Percentiles rank a stretch among this genome's conserved stretches.
Conservation (phyloP, 1,284 basidiomycete species). For the Malassezia sp. region DNA sequence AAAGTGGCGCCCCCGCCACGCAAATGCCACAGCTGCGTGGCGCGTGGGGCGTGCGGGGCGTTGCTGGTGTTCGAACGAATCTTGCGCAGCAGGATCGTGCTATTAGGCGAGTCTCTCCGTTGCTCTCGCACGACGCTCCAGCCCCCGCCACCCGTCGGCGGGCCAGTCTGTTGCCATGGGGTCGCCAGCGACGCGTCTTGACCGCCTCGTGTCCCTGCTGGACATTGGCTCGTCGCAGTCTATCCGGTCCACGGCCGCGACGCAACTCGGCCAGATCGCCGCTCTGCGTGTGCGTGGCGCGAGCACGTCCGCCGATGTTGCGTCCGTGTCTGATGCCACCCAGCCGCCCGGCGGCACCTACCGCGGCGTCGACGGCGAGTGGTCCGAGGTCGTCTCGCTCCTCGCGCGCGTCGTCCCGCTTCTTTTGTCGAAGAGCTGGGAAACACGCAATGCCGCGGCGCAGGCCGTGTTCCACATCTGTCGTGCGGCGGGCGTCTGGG, state of each 20-base stretch:
- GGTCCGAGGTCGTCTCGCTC: constrained; percentile 51
- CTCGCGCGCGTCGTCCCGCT: constrained; percentile 65
- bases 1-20: not conserved
- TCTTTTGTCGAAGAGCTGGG: constrained; percentile 72
- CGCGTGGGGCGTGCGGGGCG: no score
- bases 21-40: no score
- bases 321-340: not conserved
- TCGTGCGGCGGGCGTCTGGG: constrained; percentile 69
- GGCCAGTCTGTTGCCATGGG: constrained; percentile 9
- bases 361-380: constrained; percentile 57
- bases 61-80: no score
- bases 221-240: constrained; percentile 78
- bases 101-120: no score
- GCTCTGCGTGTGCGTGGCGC: constrained; percentile 50
- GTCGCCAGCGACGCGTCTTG: constrained; percentile 52
- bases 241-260: constrained; percentile 76
- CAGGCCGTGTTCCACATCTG: constrained; percentile 76
- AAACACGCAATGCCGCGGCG: constrained; percentile 73
- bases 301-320: constrained; percentile 19
- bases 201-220: constrained; percentile 77
- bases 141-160: no score
- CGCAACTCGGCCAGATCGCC: constrained; percentile 80
- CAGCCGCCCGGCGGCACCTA: constrained; percentile 19
- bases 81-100: no score
- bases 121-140: no score